phyloP scores from a whole-genome alignment of 305 asterid species.

The Fraxinus platypoda region DNA sequence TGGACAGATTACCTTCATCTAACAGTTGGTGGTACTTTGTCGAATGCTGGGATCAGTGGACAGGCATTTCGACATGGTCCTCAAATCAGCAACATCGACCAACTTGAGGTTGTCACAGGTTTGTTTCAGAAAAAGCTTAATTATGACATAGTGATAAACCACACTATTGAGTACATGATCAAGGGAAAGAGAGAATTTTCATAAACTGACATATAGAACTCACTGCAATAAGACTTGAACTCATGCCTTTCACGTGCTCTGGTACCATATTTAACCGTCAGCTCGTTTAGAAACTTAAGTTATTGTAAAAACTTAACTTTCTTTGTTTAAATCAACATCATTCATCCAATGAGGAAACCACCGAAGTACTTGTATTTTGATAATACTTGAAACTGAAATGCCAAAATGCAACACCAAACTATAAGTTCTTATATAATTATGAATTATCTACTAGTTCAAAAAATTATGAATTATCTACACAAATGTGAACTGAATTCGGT shows the following conservation, averaged over 20 bases:
- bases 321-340: neutral
- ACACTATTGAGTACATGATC: neutral
- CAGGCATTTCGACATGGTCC: slow-evolving; percentile 55
- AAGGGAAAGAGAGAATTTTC: neutral
- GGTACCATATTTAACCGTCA: neutral
- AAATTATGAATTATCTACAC: neutral
- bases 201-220: neutral
- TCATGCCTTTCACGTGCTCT: neutral
- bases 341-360: neutral
- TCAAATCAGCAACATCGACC: slow-evolving; percentile 46
- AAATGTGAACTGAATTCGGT: slow-evolving; percentile 2
- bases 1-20: slow-evolving; percentile 57
- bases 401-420: neutral
- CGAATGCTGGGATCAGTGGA: slow-evolving; percentile 53
- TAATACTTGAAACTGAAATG: neutral
- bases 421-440: neutral
- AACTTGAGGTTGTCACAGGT: slow-evolving; percentile 57
- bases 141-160: neutral
- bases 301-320: neutral
- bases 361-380: neutral
- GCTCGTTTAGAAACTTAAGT: neutral
- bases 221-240: neutral
- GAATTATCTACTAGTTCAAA: neutral
- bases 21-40: slow-evolving; percentile 50
- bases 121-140: neutral